A percentile compares a stretch with the other conserved stretches of the same genome.
Conservation (phyloP, 208 protist species). For the Jaenimonas drosophilae region DNA sequence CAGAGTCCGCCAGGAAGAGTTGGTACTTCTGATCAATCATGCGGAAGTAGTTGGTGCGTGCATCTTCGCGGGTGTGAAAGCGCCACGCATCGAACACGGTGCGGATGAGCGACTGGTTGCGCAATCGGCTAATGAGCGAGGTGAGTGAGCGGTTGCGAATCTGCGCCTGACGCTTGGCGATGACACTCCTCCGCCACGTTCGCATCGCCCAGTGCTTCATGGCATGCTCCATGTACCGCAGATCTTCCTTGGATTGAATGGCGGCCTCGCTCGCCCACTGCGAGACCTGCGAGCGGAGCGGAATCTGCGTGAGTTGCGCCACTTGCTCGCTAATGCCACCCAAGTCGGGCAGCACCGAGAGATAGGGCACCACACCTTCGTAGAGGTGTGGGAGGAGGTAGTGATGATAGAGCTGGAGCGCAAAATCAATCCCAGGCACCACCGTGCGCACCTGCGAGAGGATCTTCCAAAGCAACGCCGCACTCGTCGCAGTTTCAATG, state of each 20-base stretch:
- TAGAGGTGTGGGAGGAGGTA: constrained; percentile 80
- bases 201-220: constrained; percentile 65
- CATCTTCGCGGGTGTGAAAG: constrained; percentile 16
- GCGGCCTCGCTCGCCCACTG: constrained; percentile 11
- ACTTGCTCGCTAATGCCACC: constrained; percentile 66
- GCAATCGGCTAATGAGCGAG: constrained; percentile 12
- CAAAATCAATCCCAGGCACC: constrained; percentile 49
- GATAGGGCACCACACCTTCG: constrained; percentile 29
- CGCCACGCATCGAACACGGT: constrained; percentile 48
- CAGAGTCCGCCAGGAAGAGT: constrained; percentile 34
- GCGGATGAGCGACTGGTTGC: constrained; percentile 16
- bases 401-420: constrained; percentile 38
- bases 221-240: constrained; percentile 41
- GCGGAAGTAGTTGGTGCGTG: constrained; percentile 13
- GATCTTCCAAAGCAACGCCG: constrained; percentile 57
- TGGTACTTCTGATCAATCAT: constrained; percentile 37
- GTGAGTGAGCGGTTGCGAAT: background rate
- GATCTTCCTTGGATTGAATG: constrained; percentile 36
- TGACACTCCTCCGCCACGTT: constrained; percentile 40
- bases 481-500: constrained; percentile 53
- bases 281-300: constrained; percentile 28
- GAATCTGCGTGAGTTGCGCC: constrained; percentile 37
- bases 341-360: constrained; percentile 24
- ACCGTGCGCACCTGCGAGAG: constrained; percentile 40
- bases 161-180: constrained; percentile 8